Base-by-base conservation (phyloP, 208 protist genomes). In the Leishmania amazonensis region DNA sequence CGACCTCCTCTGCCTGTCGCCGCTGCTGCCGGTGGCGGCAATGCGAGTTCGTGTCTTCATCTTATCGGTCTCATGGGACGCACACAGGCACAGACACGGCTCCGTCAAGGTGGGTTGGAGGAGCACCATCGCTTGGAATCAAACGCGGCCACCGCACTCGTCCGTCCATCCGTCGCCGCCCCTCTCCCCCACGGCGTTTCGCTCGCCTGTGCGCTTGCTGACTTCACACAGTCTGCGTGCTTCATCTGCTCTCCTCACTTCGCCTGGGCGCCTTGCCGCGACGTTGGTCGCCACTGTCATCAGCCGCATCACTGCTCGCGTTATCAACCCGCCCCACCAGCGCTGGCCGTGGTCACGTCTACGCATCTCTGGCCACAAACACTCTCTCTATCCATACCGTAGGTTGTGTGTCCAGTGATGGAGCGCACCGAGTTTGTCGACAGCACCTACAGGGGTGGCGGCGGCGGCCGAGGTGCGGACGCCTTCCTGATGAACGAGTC, bases 401-500 rank as follows among this genome's bases (percentile, higher is more conserved):
- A 15, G 42, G 40, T 45, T 53, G 7, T 0, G 38, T 45, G 17
- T 62, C 1, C 13, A 58, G 51, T 9, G 51, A 76, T 76, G 73
- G 47, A 60, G 28, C 51, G 73, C 35, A 62, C 5, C 47, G 73
- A 47, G 73, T 45, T 76, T n/a, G 57, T 24, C 15, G 75, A 78
- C 57, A 45, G 13, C 15, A 49, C 9, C 42, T 45, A 19, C 45
- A 51, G 28, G 70, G 24, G 70, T 21, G 71, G 71, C n/a, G 71
- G 71, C 17, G 73, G 42, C 28, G 47, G 47, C 51, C 53, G 74
- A 47, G 9, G 65, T 35, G 15, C 54, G 60, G 38, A 54, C 24
- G 35, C 9, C 78, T 2, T 51, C 64, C 28, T 78, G 54, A 67
- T 67, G 19, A 58, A 31, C 31, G 75, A 80, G 21, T 58, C 75